phyloP scores from a whole-genome alignment of 1,284 basidiomycete species.

The Apiotrichum akiyoshidainum region DNA sequence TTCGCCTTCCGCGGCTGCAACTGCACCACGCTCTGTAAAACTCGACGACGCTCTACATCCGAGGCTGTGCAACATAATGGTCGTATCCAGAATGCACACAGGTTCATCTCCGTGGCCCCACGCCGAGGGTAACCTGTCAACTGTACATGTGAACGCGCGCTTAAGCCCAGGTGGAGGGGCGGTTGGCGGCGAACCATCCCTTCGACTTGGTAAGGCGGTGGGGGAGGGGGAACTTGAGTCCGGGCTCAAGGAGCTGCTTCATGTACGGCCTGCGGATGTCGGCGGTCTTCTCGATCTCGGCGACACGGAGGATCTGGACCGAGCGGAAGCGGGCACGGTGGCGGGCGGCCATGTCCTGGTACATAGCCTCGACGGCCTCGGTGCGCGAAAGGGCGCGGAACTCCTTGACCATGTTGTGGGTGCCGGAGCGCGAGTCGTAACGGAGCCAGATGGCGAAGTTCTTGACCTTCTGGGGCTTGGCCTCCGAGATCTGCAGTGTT shows the following conservation, averaged over 20 bases:
- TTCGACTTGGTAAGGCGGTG: conserved; percentile 64
- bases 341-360: conserved; percentile 99
- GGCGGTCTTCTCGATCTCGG: conserved; percentile 80
- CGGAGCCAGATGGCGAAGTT: conserved; percentile 99
- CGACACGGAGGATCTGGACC: conserved; percentile 59
- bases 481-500: conserved; percentile 78
- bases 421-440: conserved; percentile 96
- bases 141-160: conserved; percentile 19
- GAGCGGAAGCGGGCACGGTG: conserved; percentile 99
- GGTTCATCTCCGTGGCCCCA: conserved; percentile 36
- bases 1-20: not conserved
- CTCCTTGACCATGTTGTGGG: conserved; percentile 90
- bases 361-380: conserved; percentile 93
- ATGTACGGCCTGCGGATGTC: conserved; percentile 89
- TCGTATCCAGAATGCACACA: conserved; percentile 30
- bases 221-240: conserved; percentile 96
- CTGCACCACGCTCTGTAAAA: not conserved
- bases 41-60: conserved; percentile 7
- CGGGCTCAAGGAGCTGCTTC: conserved; percentile 87
- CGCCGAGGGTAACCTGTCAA: conserved; percentile 23
- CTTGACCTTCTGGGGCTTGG: conserved; percentile 96
- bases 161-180: conserved; percentile 51
- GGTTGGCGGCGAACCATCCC: conserved; percentile 53
- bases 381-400: conserved; percentile 94
- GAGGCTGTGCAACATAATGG: conserved; percentile 5